A percentile compares a stretch with the other conserved stretches of the same genome.
phyloP scores from a whole-genome alignment of 768 basidiomycete species.

The Suillus weaverae region DNA sequence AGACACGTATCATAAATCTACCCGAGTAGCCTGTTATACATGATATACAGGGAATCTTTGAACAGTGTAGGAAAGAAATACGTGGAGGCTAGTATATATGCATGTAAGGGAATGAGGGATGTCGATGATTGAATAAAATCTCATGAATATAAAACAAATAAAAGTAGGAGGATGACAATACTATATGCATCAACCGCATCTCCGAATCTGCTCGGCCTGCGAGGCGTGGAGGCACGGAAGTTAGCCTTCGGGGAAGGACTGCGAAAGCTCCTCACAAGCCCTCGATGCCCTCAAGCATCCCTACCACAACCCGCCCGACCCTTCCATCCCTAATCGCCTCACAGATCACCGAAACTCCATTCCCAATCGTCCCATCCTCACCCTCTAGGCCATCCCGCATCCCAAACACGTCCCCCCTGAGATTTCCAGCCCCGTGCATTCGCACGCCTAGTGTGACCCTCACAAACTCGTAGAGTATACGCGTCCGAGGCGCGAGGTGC shows the following conservation, averaged over 20 bases:
- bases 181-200: background rate
- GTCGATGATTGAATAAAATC: background rate
- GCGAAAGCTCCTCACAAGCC: background rate
- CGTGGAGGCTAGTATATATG: background rate
- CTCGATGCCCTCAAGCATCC: conserved; percentile 41
- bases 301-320: conserved; percentile 56
- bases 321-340: conserved; percentile 79
- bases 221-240: background rate
- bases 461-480: conserved; percentile 76
- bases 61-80: background rate
- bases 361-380: conserved; percentile 52
- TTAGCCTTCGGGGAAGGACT: no score
- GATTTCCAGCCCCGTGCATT: conserved; percentile 81
- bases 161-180: background rate
- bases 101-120: background rate
- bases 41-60: background rate
- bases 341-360: conserved; percentile 72
- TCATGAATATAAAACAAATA: background rate
- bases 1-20: background rate
- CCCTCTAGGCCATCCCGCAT: conserved; percentile 54
- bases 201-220: background rate
- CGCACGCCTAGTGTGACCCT: conserved; percentile 67
- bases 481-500: conserved; percentile 54
- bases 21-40: background rate
- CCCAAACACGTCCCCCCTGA: conserved; percentile 57